phyloP scores from a whole-genome alignment of 1,139 yeast species.

The Hyphopichia wangnamkhiaoensis region DNA sequence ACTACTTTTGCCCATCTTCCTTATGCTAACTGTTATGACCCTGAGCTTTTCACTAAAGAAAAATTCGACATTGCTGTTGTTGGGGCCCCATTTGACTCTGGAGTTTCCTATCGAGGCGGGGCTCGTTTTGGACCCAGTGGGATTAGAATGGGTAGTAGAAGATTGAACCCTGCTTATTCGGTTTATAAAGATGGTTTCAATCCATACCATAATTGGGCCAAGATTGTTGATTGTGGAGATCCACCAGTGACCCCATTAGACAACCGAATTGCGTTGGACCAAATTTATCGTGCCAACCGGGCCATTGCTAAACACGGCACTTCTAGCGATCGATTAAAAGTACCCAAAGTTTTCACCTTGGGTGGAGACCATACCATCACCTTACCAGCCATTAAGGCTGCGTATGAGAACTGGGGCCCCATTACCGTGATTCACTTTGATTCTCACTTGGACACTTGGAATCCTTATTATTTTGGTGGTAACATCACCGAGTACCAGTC shows the following conservation, averaged over 20 bases:
- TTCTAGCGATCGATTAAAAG: constrained; percentile 4
- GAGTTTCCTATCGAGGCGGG: constrained; percentile 30
- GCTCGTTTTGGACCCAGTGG: constrained; percentile 33
- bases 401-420: constrained; percentile 14
- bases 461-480: constrained; percentile 13
- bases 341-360: constrained; percentile 14
- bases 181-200: constrained; percentile 19
- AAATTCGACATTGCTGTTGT: constrained; percentile 29
- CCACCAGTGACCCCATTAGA: constrained; percentile 19
- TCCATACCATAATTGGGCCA: constrained; percentile 15
- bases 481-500: constrained; percentile 13
- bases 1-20: constrained; percentile 41
- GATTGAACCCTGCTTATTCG: constrained; percentile 15
- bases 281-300: constrained; percentile 14
- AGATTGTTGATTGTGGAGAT: constrained; percentile 19
- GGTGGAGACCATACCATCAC: constrained; percentile 19
- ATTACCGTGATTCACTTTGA: constrained; percentile 17
- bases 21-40: constrained; percentile 25
- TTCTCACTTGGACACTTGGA: constrained; percentile 18
- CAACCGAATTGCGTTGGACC: constrained; percentile 17
- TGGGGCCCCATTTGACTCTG: constrained; percentile 36
- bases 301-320: constrained; percentile 9
- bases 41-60: constrained; percentile 17
- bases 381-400: constrained; percentile 14
- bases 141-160: constrained; percentile 20